A percentile compares a stretch with the other conserved stretches of the same genome.
These are phyloP conservation scores for Serendipita sp. DNA, from an alignment of 768 basidiomycete genomes.

Conservation along the genomic window DNA sequence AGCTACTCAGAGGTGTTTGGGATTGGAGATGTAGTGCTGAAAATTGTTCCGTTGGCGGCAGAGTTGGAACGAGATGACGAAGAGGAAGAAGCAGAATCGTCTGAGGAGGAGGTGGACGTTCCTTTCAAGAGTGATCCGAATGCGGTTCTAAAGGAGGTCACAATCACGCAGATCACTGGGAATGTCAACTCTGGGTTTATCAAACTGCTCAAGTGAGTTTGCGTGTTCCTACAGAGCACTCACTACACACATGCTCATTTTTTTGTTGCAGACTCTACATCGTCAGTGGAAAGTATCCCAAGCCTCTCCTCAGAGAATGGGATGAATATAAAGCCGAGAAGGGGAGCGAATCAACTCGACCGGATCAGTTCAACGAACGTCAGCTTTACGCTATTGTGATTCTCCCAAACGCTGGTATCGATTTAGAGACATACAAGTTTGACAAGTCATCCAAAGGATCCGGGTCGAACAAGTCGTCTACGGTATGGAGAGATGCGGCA, in stretches of 20 bases:
- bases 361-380: constrained; percentile 57
- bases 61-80: constrained; percentile 20
- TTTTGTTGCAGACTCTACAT: constrained; percentile 48
- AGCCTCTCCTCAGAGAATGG: constrained; percentile 65
- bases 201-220: constrained; percentile 36
- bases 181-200: constrained; percentile 65
- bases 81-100: constrained; percentile 7
- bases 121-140: constrained; percentile 58
- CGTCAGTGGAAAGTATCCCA: constrained; percentile 74
- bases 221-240: background rate
- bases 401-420: constrained; percentile 76
- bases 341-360: constrained; percentile 71
- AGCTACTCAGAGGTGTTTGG: constrained; percentile 94
- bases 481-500: constrained; percentile 72
- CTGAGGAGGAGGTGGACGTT: constrained; percentile 29
- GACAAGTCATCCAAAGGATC: constrained; percentile 2
- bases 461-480: constrained; percentile 18
- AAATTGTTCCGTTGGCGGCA: constrained; percentile 63
- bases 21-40: constrained; percentile 76
- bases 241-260: background rate
- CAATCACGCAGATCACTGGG: constrained; percentile 63
- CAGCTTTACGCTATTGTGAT: constrained; percentile 86
- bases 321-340: constrained; percentile 63
- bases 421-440: constrained; percentile 77
- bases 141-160: constrained; percentile 67